Evolutionary conservation across 257 asterid species (phyloP).

Genomic region (Mitragyna speciosa): DNA sequence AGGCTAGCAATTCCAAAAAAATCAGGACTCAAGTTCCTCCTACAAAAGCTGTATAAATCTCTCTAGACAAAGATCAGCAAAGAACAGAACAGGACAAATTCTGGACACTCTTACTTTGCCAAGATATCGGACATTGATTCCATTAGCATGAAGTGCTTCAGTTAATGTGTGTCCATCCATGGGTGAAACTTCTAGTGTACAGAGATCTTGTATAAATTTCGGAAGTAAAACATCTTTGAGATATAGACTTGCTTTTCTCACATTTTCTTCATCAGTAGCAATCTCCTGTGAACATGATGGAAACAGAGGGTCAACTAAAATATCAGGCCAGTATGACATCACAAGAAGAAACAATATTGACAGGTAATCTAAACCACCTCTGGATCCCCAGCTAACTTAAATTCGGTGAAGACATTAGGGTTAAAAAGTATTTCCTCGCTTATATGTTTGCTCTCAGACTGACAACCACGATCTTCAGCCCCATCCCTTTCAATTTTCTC

Average conservation of each 20-base stretch:
- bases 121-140: constrained; percentile 81
- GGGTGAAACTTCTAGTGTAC: constrained; percentile 93
- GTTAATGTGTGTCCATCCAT: constrained; percentile 95
- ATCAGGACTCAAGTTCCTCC: neutral
- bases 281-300: constrained; percentile 52
- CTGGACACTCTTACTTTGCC: constrained; percentile 60
- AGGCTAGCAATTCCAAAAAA: neutral
- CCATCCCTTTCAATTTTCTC: constrained; percentile 37
- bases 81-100: neutral
- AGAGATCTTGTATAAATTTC: constrained; percentile 73
- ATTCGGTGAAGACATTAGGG: constrained; percentile 87
- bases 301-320: constrained; percentile 13
- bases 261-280: constrained; percentile 76
- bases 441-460: constrained; percentile 34
- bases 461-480: constrained; percentile 35
- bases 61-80: neutral
- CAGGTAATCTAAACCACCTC: constrained; percentile 49
- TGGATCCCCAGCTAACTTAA: constrained; percentile 73
- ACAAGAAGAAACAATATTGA: constrained; percentile 10
- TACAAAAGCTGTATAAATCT: neutral
- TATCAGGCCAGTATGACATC: constrained; percentile 3
- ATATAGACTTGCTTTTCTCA: constrained; percentile 68
- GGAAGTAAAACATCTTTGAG: constrained; percentile 72
- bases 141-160: constrained; percentile 94
- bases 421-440: constrained; percentile 63